Conservation (phyloP, 768 basidiomycete genomes). For the Leccinum truebloodii region DNA sequence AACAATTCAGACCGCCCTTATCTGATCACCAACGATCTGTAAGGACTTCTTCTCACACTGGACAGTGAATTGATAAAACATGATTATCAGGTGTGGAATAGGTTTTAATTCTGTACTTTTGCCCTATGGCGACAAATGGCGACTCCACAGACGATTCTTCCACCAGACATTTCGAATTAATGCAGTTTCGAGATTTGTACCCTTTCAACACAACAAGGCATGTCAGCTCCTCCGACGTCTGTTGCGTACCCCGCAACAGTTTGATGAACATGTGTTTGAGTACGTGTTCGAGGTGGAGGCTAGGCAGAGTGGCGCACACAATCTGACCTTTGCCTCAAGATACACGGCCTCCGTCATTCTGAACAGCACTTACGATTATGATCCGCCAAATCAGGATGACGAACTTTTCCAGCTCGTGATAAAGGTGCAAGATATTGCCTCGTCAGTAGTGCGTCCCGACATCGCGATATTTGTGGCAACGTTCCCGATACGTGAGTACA, state of each 20-base stretch:
- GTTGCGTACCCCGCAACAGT: neutral
- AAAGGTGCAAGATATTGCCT: too few species aligned
- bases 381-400: too few species aligned
- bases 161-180: neutral
- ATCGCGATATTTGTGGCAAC: too few species aligned
- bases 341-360: too few species aligned
- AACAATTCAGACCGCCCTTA: neutral
- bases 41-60: neutral
- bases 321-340: too few species aligned
- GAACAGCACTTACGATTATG: too few species aligned
- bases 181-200: neutral
- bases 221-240: neutral
- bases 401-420: too few species aligned
- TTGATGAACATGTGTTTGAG: neutral
- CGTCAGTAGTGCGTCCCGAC: too few species aligned
- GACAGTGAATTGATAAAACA: neutral
- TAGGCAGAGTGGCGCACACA: too few species aligned
- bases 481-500: too few species aligned
- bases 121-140: neutral
- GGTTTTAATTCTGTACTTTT: neutral
- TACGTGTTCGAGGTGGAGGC: neutral
- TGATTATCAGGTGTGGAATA: neutral
- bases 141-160: neutral
- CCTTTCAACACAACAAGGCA: neutral
- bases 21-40: neutral